Evolutionary conservation across 345 rosid species (phyloP).

Genomic region (Triadica sebifera): DNA sequence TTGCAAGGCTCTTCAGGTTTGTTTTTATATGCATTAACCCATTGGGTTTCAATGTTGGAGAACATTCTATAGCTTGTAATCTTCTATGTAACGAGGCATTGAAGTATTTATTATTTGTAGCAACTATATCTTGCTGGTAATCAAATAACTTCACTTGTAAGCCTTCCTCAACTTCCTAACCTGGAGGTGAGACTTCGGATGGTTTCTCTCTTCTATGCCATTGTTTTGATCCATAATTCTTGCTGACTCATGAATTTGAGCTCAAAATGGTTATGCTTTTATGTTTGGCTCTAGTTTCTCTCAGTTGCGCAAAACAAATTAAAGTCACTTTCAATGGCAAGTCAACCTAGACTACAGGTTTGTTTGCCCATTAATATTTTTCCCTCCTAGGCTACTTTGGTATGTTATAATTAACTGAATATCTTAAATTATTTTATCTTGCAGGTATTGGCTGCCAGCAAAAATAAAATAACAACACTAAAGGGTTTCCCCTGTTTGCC

Average conservation of each 20-base stretch:
- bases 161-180: slow-evolving; percentile 95
- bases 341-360: slow-evolving; percentile 98
- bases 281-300: slow-evolving; percentile 57
- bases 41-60: slow-evolving; percentile 3
- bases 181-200: slow-evolving; percentile 65
- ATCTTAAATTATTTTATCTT: slow-evolving; percentile 14
- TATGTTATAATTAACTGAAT: neutral
- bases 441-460: slow-evolving; percentile 97
- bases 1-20: slow-evolving; percentile 90
- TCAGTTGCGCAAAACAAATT: slow-evolving; percentile 97
- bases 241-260: neutral
- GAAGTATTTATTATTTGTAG: slow-evolving; percentile 44
- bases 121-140: slow-evolving; percentile 99
- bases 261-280: slow-evolving; percentile 9
- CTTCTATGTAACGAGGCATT: slow-evolving; percentile 17
- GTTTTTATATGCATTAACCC: slow-evolving; percentile 24
- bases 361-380: slow-evolving; percentile 20
- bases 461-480: slow-evolving; percentile 84
- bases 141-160: slow-evolving; percentile 86
- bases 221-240: slow-evolving; percentile 5
- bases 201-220: slow-evolving; percentile 6
- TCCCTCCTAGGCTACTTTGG: slow-evolving; percentile 6
- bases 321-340: slow-evolving; percentile 94
- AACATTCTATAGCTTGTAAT: slow-evolving; percentile 8
- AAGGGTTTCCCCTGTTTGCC: slow-evolving; percentile 92